Base-by-base conservation (phyloP, 768 basidiomycete species). In the Tylopilus balloui region DNA sequence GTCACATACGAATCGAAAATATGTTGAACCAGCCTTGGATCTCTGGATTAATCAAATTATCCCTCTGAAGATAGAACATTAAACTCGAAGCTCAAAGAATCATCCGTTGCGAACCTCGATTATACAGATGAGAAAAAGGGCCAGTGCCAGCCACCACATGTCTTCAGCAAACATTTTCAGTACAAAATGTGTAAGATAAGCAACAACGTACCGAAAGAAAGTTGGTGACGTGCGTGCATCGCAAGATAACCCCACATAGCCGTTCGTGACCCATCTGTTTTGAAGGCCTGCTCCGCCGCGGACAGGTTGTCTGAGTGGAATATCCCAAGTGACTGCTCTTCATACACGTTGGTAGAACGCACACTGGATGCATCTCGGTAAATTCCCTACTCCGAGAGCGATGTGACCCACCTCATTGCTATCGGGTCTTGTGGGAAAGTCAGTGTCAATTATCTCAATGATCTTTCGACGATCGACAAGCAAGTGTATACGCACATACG, bases 111-210 rank as follows among this genome's bases (percentile, higher is more conserved):
- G 51, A 52, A 89, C 91, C 78, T 97, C 96, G 53, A 96, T 83
- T 55, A 97, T 95, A 64, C 94, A 97, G 34, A 97, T 74, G 2
- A 96, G 67, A 69, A 93, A 92, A 12, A 97, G 67, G 0, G 90
- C 92, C 12, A 91, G 20, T 6, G 62, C 87, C 19, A 98, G 67
- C 92, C 92, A 96, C 95, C 94, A 96, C 80, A 97, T 92, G 68
- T 96, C 94, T 92, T 54, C 13, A n/a, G 40, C 37, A 12, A 27
- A n/a, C n/a, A 14, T 41, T 35, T 51, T 50, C 9, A 54, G 41
- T 14, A 41, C 25, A 27, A 28, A n/a, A 45, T 5, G n/a, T 1
- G 12, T 19, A 7, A n/a, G 45, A 44, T 44, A 37, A 27, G 43
- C 13, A 23, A 40, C 21, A 23, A 60, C 78, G 48, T 55, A 88